Conservation (phyloP, 106 monocot species). For the Acorus gramineus region DNA sequence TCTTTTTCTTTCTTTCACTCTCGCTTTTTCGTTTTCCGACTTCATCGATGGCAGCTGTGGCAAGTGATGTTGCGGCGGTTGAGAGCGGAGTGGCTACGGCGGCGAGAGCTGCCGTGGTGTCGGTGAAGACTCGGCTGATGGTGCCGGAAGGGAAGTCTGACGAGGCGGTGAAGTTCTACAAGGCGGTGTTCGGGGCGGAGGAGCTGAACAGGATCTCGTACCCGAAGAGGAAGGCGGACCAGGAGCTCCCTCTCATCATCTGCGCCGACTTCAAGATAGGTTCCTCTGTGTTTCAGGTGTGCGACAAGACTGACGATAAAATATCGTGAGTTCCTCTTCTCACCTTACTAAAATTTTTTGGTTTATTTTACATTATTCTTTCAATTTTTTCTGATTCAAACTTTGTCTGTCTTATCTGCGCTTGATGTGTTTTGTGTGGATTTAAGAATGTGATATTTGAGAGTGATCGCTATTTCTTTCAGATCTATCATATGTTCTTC, state of each 20-base stretch:
- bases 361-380: neutral
- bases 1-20: neutral
- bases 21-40: neutral
- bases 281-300: conserved; percentile 24
- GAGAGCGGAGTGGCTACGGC: neutral
- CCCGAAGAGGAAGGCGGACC: conserved; percentile 46
- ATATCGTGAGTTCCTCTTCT: neutral
- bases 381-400: no score
- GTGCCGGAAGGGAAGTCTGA: conserved; percentile 36
- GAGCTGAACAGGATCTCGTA: conserved; percentile 26
- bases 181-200: conserved; percentile 43
- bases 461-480: no score
- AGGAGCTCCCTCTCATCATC: conserved; percentile 27
- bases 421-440: no score
- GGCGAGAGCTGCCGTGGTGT: neutral
- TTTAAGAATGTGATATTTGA: no score
- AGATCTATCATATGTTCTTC: no score
- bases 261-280: conserved; percentile 45
- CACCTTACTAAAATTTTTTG: neutral
- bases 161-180: conserved; percentile 45
- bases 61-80: conserved; percentile 19
- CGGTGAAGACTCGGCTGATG: conserved; percentile 28
- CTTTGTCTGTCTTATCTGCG: no score
- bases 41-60: neutral
- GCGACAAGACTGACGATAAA: conserved; percentile 28